These are phyloP conservation scores for Ceratobasidium sp. DNA, from an alignment of 1,284 basidiomycete genomes.

Conservation along the genomic window DNA sequence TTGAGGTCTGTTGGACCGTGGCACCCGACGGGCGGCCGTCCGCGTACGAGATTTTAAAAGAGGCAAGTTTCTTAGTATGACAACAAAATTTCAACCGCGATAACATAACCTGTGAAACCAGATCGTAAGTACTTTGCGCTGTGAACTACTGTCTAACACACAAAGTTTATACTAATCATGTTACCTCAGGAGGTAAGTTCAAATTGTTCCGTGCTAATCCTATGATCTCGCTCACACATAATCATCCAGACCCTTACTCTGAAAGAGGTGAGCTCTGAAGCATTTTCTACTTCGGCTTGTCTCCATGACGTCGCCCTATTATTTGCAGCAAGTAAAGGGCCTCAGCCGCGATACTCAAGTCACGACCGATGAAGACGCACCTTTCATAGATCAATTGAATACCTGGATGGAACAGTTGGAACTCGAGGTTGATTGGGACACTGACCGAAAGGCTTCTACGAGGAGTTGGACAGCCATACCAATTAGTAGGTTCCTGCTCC, in stretches of 20 bases:
- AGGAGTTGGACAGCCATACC: background rate
- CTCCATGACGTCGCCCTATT: too few relatives aligned
- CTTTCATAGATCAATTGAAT: background rate
- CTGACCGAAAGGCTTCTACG: background rate
- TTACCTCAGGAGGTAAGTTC: background rate
- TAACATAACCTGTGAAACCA: background rate
- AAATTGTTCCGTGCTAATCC: background rate
- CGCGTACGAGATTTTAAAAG: background rate
- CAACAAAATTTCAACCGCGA: background rate
- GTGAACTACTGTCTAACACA: background rate
- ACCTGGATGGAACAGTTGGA: background rate
- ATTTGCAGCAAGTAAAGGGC: background rate
- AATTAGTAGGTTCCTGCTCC: background rate
- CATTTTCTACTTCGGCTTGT: background rate
- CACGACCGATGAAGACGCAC: background rate
- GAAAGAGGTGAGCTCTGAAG: background rate
- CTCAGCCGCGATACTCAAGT: background rate
- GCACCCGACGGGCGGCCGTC: background rate
- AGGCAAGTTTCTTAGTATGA: background rate
- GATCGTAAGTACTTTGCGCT: background rate
- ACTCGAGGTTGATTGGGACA: background rate
- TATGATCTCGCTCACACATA: background rate
- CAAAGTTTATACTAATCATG: background rate
- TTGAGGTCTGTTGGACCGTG: background rate
- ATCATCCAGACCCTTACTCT: background rate